These are phyloP conservation scores for Diaporthe longicolla DNA, from an alignment of 2,329 filamentous ascomycete genomes.

Conservation along the genomic window DNA sequence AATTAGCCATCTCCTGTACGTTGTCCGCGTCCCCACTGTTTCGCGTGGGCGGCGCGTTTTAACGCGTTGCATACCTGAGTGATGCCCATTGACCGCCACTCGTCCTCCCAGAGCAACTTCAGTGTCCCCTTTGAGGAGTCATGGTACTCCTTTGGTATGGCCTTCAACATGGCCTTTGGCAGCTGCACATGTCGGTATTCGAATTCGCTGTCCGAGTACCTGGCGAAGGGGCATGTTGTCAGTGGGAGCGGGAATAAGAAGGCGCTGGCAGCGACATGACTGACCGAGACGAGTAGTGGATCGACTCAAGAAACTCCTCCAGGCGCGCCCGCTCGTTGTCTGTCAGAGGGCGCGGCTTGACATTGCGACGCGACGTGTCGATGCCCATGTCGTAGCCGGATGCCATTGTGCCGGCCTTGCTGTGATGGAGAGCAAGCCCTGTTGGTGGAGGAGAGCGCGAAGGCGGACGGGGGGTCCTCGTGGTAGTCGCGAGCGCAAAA, in stretches of 20 bases:
- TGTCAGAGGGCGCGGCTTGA: constrained; percentile 82
- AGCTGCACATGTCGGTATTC: constrained; percentile 99
- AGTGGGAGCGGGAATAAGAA: constrained; percentile 36
- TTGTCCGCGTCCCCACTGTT: constrained; percentile 38
- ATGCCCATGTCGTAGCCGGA: constrained; percentile 67
- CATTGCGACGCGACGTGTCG: constrained; percentile 88
- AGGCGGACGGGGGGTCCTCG: not conserved
- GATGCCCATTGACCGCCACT: constrained; percentile 97
- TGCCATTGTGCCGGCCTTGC: constrained; percentile 45
- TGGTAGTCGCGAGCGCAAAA: constrained; percentile 16
- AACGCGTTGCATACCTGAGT: constrained; percentile 80
- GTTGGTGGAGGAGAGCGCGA: constrained; percentile 5
- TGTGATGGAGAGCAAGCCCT: constrained; percentile 4
- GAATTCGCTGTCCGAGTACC: constrained; percentile 92
- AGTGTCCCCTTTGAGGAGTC: constrained; percentile 90
- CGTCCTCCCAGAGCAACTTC: constrained; percentile 97
- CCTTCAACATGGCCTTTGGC: constrained; percentile 98
- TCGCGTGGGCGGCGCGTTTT: constrained; percentile 20
- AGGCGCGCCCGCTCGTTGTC: constrained; percentile 86
- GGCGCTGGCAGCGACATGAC: constrained; percentile 46
- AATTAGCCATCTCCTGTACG: constrained; percentile 20
- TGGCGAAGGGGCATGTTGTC: constrained; percentile 55
- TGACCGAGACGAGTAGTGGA: constrained; percentile 95
- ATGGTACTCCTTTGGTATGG: constrained; percentile 94
- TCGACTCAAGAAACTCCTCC: constrained; percentile 92